Base-by-base conservation (phyloP, 768 basidiomycete genomes). In the Mycena belliarum region DNA sequence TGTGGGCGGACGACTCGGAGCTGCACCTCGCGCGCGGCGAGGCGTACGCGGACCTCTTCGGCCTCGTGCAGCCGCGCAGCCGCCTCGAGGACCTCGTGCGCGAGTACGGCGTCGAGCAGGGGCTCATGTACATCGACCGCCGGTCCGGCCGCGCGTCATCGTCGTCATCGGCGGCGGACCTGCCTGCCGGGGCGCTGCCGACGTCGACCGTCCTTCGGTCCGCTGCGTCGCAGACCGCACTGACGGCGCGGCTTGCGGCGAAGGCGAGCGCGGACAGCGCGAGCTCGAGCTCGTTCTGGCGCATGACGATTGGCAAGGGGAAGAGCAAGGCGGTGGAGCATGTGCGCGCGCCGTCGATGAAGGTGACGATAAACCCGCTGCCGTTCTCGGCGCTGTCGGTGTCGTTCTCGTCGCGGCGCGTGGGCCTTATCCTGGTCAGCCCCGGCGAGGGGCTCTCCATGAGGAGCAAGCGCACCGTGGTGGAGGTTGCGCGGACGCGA, bases 31-130 rank as follows among this genome's bases (percentile, higher is more conserved):
- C 85, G 65, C 77, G 86, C 18, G 85, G 86, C 49, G 90, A 91
- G 68, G 78, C 81, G 7, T 93, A 88, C 75, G 83, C 83, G 56
- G 91, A 93, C 65, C 73, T 93, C 23, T 93, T 93, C 68, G 87
- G 87, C 59, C 79, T 89, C 49, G 80, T 76, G 65, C 88, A 93
- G 72, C 91, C 91, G 7, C 82, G 84, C 49, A 82, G 83, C 32
- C 76, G 91, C 20, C 68, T 88, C 25, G 91, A 93, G 70, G 91
- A 93, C 68, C 78, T 93, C 43, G 77, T 92, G 8, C 65, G 80
- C 41, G 65, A 69, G 2, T 76, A 76, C 58, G 79, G 78, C 2
- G 48, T 73, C 1, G 61, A 68, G 18, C 70, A 76, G 21, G 79
- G 78, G 3, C 68, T 81, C 4, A 67, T 81, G n/a, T 68, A 68